Evolutionary conservation across 1,284 basidiomycete genomes (phyloP), one percentile per base, ranked within the genome.

Genomic region (Cutaneotrichosporon cavernicola): DNA sequence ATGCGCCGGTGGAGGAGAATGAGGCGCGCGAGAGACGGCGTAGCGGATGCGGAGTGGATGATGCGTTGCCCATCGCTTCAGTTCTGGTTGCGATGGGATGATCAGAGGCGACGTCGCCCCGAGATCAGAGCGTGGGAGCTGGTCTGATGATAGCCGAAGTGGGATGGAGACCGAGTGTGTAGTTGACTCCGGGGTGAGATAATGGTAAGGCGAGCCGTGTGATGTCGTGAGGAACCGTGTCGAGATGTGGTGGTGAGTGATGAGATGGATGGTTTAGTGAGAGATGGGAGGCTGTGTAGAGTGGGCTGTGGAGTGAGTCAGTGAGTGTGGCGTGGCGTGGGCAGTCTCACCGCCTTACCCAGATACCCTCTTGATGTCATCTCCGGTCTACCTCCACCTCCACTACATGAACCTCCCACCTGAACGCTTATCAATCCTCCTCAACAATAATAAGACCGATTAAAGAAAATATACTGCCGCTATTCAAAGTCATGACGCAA

Each of bases 401-500:
- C 40, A 43, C 40, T 18, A 13, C 40, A 43, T 26, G 26, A 26
- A 26, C 36, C 36, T 36, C 40, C 38, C 11, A 6, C 40, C 40
- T 43, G 36, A 40, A 14, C 38, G 43, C 43, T 46, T 46, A 46
- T 46, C 18, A 46, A 46, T 16, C 43, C 18, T n/a, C 43, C 18
- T 18, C 18, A 30, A 51, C 13, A 30, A 18, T 50, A 11, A 26
- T 43, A 47, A 16, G 46, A 21, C 13, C 9, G n/a, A 50, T 50
- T 50, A 50, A 26, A 22, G 49, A 51, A 13, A 51, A 26, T 51
- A 51, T 51, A 31, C 49, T 30, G 8, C 49, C 49, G 49, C 52
- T 53, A 53, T 53, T 31, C 34, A 21, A 4, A 7, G 52, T 32
- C 10, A 55, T 55, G 52, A 55, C 52, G 52, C 52, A 55, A 55